Percentiles rank a stretch among this genome's conserved stretches.
Conservation (phyloP, 176 grass and related monocot genomes). For the Oryza rufipogon region DNA sequence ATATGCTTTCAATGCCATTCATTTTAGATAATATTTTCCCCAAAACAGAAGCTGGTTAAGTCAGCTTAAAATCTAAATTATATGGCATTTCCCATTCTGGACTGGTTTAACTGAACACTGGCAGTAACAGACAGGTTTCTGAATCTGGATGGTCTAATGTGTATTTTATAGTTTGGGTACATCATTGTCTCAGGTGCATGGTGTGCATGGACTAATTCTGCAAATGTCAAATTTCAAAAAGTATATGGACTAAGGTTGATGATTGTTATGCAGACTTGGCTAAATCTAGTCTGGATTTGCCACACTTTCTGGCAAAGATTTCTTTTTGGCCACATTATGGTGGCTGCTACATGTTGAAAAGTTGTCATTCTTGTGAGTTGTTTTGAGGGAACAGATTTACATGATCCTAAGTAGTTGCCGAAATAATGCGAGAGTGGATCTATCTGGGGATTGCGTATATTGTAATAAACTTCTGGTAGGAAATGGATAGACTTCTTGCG, state of each 20-base stretch:
- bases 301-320: background rate
- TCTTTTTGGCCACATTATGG: background rate
- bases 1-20: background rate
- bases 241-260: background rate
- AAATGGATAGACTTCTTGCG: background rate
- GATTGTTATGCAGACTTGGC: background rate
- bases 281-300: background rate
- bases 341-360: background rate
- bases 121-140: background rate
- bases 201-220: background rate
- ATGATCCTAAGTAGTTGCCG: background rate
- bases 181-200: background rate
- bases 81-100: background rate
- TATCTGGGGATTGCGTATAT: background rate
- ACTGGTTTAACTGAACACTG: background rate
- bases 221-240: background rate
- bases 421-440: background rate
- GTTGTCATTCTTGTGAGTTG: background rate
- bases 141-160: background rate
- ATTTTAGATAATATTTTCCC: background rate
- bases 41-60: background rate
- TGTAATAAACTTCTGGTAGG: background rate
- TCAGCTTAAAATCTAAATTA: background rate
- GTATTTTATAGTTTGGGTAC: background rate
- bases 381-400: background rate